Evolutionary conservation across 2,329 filamentous ascomycete species (phyloP).

Genomic region (Raffaelea deltoideospora): DNA sequence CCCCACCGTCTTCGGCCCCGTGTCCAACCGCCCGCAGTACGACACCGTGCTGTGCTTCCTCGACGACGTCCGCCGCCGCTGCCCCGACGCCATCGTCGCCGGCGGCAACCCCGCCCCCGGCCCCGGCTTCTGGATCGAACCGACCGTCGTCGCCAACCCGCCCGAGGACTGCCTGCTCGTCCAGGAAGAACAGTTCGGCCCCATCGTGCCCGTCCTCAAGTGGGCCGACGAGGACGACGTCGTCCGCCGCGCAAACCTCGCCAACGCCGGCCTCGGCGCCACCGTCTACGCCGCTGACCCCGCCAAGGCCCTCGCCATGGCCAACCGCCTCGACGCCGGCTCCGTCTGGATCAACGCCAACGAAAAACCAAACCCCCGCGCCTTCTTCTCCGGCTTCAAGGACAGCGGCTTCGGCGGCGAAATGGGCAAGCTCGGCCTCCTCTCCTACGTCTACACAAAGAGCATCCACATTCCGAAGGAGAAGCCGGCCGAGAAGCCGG

Average conservation of each 20-base stretch:
- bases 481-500: background rate
- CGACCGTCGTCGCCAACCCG: constrained; percentile 43
- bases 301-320: constrained; percentile 33
- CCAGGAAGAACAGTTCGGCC: constrained; percentile 47
- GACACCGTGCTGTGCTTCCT: constrained; percentile 42
- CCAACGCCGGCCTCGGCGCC: constrained; percentile 36
- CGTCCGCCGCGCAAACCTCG: constrained; percentile 36
- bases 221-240: constrained; percentile 48
- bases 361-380: constrained; percentile 16
- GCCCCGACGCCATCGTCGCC: constrained; percentile 30
- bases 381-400: constrained; percentile 18
- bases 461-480: constrained; percentile 16
- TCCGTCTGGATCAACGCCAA: constrained; percentile 42
- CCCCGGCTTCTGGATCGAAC: constrained; percentile 41
- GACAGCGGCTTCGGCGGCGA: constrained; percentile 19
- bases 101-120: constrained; percentile 26
- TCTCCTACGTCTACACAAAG: constrained; percentile 18
- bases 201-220: constrained; percentile 46
- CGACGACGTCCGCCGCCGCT: constrained; percentile 36
- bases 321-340: constrained; percentile 37
- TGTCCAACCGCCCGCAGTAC: constrained; percentile 52
- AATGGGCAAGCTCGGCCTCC: constrained; percentile 19
- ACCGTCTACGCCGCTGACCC: constrained; percentile 43
- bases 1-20: constrained; percentile 34
- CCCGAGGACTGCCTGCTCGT: constrained; percentile 39